Evolutionary conservation across 306 rosid genomes (phyloP), one percentile per base, ranked within the genome.

Genomic region (Dalbergia cultrata): DNA sequence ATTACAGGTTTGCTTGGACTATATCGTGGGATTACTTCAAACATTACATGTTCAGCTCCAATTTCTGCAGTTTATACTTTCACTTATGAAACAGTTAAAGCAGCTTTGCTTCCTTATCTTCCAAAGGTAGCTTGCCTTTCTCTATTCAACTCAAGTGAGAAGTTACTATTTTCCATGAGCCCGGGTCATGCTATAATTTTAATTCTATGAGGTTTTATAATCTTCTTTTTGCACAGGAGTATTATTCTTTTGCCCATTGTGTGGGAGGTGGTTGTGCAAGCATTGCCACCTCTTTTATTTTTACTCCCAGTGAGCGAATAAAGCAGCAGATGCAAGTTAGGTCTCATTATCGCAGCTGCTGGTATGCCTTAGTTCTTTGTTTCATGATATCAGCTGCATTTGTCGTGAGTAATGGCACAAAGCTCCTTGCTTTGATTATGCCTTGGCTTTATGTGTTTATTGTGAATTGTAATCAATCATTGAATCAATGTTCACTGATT

Each of bases 261-360:
- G 59, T 86, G 68, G 97, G 98, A 54, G 97, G 99, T 61, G 99
- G 97, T 81, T 85, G 93, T 87, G 96, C 99, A 87, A 95, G 99
- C 86, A 47, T 91, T 84, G 98, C 99, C 52, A 95, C 99, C 69
- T 95, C 99, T 80, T 93, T 92, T 84, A 88, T 93, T 84, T 95
- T 95, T 72, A 95, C 99, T 83, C 99, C 99, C 13, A 91, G 99
- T 56, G 99, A 95, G 85, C 94, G 87, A 66, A 87, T 95, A 90
- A 95, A 95, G 89, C 99, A 91, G 91, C 99, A 93, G 92, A 91
- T 95, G 99, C 99, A 95, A 92, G 93, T 95, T 78, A 84, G 96
- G 26, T 82, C 92, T 26, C 94, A 86, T 82, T 95, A 93, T 81
- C 86, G 85, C 72, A 95, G 89, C 88, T 95, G 96, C 91, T 95